phyloP scores from a whole-genome alignment of 805 yeast species.

The Lachancea meyersii region DNA sequence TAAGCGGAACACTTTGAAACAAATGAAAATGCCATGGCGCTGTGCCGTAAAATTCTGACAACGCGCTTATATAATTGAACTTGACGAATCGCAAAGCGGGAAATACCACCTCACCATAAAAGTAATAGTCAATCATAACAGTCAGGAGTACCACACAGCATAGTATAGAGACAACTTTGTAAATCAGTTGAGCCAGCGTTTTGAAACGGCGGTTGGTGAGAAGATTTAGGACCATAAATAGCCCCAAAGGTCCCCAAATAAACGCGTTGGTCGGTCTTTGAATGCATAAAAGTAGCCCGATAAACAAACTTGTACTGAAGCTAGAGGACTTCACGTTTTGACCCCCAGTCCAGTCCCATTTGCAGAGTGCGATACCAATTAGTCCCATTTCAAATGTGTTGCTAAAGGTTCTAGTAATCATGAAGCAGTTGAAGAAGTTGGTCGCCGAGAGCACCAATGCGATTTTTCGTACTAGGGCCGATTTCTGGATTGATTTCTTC shows the following conservation, averaged over 20 bases:
- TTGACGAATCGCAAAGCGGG: constrained; percentile 67
- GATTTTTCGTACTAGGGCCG: constrained; percentile 16
- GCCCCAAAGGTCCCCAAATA: constrained; percentile 66
- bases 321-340: constrained; percentile 12
- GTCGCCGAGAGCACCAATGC: constrained; percentile 21
- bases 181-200: constrained; percentile 14
- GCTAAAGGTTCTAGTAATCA: constrained; percentile 76
- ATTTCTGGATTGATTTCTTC: constrained; percentile 1
- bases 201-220: constrained; percentile 8
- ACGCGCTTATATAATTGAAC: constrained; percentile 68
- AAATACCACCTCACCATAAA: constrained; percentile 49
- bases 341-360: constrained; percentile 60
- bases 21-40: constrained; percentile 83
- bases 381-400: constrained; percentile 74
- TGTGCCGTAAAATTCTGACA: constrained; percentile 78
- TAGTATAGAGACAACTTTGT: constrained; percentile 20
- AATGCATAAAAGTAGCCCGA: constrained; percentile 60
- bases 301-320: constrained; percentile 36
- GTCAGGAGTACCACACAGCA: constrained; percentile 34
- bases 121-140: constrained; percentile 47
- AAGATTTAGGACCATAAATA: constrained; percentile 21
- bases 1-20: constrained; percentile 73
- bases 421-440: constrained; percentile 67
- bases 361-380: constrained; percentile 57
- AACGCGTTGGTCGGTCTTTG: constrained; percentile 81